Evolutionary conservation across 2,329 filamentous ascomycete species (phyloP).

Genomic region (Knoxdaviesia capensis): DNA sequence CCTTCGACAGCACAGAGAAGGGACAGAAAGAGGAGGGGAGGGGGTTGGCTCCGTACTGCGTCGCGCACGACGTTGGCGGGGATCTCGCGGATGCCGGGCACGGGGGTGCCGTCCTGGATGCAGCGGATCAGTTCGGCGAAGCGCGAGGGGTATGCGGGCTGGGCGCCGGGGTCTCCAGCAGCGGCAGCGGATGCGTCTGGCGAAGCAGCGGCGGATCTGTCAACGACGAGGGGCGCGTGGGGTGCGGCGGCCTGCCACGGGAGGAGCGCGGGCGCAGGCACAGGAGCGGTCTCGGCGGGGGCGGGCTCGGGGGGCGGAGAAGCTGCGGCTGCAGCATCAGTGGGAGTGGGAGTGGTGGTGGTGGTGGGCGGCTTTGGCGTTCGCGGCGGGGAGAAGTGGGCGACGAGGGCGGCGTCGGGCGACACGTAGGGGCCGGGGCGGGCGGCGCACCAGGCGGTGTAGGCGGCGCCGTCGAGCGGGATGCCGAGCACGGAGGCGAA

Average conservation of each 20-base stretch:
- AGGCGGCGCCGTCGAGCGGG: slow-evolving; percentile 43
- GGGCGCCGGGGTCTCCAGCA: slow-evolving; percentile 9
- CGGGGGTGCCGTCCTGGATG: slow-evolving; percentile 61
- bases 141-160: slow-evolving; percentile 57
- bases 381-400: slow-evolving; percentile 9
- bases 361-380: background rate
- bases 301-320: slow-evolving; percentile 1
- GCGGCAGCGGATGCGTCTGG: slow-evolving; percentile 7
- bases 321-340: background rate
- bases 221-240: slow-evolving; percentile 23
- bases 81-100: slow-evolving; percentile 76
- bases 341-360: slow-evolving; percentile 2
- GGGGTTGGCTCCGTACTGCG: slow-evolving; percentile 27
- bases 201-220: slow-evolving; percentile 13
- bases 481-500: slow-evolving; percentile 29
- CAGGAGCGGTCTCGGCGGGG: slow-evolving; percentile 1
- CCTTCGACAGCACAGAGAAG: no score
- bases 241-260: slow-evolving; percentile 30
- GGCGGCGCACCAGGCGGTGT: slow-evolving; percentile 39
- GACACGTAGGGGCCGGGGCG: slow-evolving; percentile 12
- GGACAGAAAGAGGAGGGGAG: no score
- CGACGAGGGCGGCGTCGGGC: slow-evolving; percentile 15
- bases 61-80: slow-evolving; percentile 59
- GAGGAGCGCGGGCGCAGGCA: slow-evolving; percentile 5
- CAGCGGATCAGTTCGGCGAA: slow-evolving; percentile 77